Evolutionary conservation across 805 yeast species (phyloP).

Genomic region (Saccharomycopsis sp.): DNA sequence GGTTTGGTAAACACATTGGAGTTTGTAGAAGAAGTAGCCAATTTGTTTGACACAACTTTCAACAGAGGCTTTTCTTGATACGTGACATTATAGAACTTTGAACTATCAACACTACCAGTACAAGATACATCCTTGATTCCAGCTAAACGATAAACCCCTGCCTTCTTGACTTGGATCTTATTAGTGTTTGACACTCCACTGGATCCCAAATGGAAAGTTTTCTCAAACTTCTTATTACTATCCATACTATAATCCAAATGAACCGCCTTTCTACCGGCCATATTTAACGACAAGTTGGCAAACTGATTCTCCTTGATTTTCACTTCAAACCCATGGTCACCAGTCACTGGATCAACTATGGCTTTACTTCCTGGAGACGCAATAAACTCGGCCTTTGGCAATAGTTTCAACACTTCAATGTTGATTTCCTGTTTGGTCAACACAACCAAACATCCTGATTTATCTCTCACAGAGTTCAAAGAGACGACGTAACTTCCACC

Average conservation of each 20-base stretch:
- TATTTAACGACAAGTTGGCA: constrained; percentile 51
- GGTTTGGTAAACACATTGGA: constrained; percentile 29
- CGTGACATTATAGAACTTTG: constrained; percentile 33
- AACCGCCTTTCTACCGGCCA: constrained; percentile 41
- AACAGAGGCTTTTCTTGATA: constrained; percentile 43
- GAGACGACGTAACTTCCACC: constrained; percentile 74
- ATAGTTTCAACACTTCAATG: constrained; percentile 61
- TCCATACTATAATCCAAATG: constrained; percentile 8
- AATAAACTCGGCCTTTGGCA: constrained; percentile 50
- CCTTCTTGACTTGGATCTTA: constrained; percentile 32
- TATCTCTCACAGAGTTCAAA: constrained; percentile 62
- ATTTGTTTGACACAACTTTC: constrained; percentile 26
- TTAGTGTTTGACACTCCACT: constrained; percentile 22
- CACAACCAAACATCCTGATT: constrained; percentile 72
- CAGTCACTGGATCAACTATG: neutral
- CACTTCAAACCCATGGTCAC: constrained; percentile 21
- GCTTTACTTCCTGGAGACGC: constrained; percentile 9
- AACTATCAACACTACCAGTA: constrained; percentile 38
- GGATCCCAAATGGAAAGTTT: constrained; percentile 10
- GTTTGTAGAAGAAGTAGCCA: constrained; percentile 21
- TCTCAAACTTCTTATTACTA: constrained; percentile 2
- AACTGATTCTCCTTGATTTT: constrained; percentile 57
- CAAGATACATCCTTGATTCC: constrained; percentile 47
- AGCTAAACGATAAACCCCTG: constrained; percentile 43
- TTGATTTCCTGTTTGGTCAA: constrained; percentile 56